Evolutionary conservation across 345 rosid genomes (phyloP), one percentile per base, ranked within the genome.

Genomic region (Moricandia moricandioides): DNA sequence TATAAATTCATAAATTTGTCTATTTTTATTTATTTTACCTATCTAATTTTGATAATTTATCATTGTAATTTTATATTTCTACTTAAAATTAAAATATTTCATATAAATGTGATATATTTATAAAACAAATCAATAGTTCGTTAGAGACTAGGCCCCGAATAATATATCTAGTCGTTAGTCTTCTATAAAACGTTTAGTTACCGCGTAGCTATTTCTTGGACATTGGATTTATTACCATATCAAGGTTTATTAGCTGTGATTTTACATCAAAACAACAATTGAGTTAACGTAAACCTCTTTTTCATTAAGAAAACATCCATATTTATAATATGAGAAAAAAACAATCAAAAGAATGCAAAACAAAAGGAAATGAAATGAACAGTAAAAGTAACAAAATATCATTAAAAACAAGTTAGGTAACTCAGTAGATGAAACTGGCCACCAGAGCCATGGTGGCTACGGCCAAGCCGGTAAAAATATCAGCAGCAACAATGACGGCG

Each of bases 401-500:
- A 33, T 9, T 7, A 4, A 13, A 49, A 27, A 14, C 47, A 6
- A n/a, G n/a, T 7, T 33, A 11, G 12, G 0, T 0, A 62, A 29
- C 17, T 63, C 78, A 73, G 58, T 65, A 40, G 57, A 30, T 40
- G 35, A 74, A 65, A 43, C 71, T 59, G 31, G 65, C 61, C 13
- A 57, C 27, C 26, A 74, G 11, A 57, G 71, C 49, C 59, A 45
- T 12, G 60, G 27, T 8, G 4, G 37, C 59, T 45, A 57, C 60
- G 24, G 77, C 57, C 33, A 65, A 37, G 16, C 21, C 56, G 10
- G 40, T 30, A 45, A 65, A 35, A 29, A 27, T 37, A 29, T 63
- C 21, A 2, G 56, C 24, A 57, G 55, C 24, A 40, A 12, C 10
- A 64, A 5, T 64, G 63, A 54, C 55, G 29, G 77, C 70, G 1